Conservation (phyloP, 1,284 basidiomycete species). For the Taiwanofungus camphoratus region DNA sequence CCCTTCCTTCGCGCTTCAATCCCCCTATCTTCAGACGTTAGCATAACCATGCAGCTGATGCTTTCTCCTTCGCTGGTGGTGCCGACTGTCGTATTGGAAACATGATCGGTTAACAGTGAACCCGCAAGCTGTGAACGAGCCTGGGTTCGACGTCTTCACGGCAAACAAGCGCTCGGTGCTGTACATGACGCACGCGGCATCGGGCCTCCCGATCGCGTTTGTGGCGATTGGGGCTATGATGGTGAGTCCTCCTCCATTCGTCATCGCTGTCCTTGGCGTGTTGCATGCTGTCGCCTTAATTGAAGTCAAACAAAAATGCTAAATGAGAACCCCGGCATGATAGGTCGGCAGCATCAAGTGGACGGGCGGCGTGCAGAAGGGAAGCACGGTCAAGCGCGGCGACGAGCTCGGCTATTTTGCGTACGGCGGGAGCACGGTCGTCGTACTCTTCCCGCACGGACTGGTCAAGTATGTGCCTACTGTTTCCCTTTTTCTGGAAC, state of each 20-base stretch:
- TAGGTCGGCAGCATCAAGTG: slow-evolving; percentile 21
- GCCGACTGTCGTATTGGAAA: not conserved
- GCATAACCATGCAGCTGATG: too few species aligned
- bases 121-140: slow-evolving; percentile 77
- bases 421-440: slow-evolving; percentile 67
- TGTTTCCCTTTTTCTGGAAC: not conserved
- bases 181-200: slow-evolving; percentile 41
- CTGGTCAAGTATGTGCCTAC: slow-evolving; percentile 40
- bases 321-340: not conserved
- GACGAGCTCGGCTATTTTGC: slow-evolving; percentile 63
- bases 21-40: not conserved
- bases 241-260: slow-evolving; percentile 29
- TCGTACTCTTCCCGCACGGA: slow-evolving; percentile 59
- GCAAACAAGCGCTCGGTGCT: slow-evolving; percentile 62
- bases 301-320: too few species aligned
- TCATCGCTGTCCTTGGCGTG: too few species aligned
- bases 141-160: slow-evolving; percentile 67
- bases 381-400: slow-evolving; percentile 38
- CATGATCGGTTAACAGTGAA: slow-evolving; percentile 53
- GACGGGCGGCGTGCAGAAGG: slow-evolving; percentile 28
- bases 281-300: not conserved
- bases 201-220: slow-evolving; percentile 46
- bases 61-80: too few species aligned
- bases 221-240: slow-evolving; percentile 64
- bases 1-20: not conserved